phyloP scores from a whole-genome alignment of 441 rosid species.

The Biscutella auriculata region DNA sequence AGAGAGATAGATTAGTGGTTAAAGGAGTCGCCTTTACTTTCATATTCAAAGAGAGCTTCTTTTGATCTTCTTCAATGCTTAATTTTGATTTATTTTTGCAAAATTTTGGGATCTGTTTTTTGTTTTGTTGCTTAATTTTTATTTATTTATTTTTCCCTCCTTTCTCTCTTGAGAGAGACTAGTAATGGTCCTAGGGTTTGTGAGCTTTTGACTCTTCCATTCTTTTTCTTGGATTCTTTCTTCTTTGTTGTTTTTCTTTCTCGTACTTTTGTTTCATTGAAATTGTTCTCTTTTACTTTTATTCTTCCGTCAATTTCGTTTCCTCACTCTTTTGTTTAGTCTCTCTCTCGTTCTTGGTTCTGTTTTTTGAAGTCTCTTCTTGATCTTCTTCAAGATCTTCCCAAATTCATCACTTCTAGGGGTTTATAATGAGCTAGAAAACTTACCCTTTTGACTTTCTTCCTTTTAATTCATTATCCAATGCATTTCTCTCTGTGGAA shows the following conservation, averaged over 20 bases:
- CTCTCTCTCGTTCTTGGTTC: not conserved
- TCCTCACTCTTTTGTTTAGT: slow-evolving; percentile 17
- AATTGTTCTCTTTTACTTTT: slow-evolving; percentile 23
- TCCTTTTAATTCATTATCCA: not conserved
- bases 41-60: slow-evolving; percentile 8
- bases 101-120: slow-evolving; percentile 56
- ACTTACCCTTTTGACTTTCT: not conserved
- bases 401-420: slow-evolving; percentile 8
- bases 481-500: slow-evolving; percentile 97
- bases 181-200: slow-evolving; percentile 50
- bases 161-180: slow-evolving; percentile 26
- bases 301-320: slow-evolving; percentile 25
- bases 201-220: slow-evolving; percentile 29
- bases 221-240: slow-evolving; percentile 40
- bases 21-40: slow-evolving; percentile 19
- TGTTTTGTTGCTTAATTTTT: not conserved
- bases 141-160: not conserved
- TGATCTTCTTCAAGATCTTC: slow-evolving; percentile 18
- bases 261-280: slow-evolving; percentile 21
- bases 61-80: not conserved
- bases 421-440: slow-evolving; percentile 14
- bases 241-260: slow-evolving; percentile 24
- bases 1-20: slow-evolving; percentile 21
- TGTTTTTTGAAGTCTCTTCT: slow-evolving; percentile 21
- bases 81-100: not conserved